Conservation (phyloP, 2,329 filamentous ascomycete species). For the Botrytis fragariae region DNA sequence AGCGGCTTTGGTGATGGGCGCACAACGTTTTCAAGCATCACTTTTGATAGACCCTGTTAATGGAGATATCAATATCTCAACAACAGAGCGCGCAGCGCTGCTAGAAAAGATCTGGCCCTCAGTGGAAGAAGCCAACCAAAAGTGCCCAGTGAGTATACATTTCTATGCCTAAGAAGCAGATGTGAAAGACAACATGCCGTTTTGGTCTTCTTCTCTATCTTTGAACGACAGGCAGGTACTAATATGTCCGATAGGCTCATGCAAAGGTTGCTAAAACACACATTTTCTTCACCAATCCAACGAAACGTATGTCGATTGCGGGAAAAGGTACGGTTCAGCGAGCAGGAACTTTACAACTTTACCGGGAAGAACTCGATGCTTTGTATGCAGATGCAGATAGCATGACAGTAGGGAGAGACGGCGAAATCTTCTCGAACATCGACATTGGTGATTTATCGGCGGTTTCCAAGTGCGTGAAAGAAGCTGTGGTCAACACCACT, state of each 20-base stretch:
- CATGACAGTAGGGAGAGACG: neutral
- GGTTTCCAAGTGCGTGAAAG: neutral
- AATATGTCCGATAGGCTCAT: constrained; percentile 20
- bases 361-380: constrained; percentile 1
- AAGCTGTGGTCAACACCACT: neutral
- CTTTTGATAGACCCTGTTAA: neutral
- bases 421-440: neutral
- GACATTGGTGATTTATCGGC: neutral
- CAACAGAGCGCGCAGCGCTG: neutral
- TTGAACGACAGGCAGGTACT: neutral
- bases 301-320: constrained; percentile 39
- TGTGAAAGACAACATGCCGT: constrained; percentile 34
- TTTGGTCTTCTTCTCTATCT: constrained; percentile 28
- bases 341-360: constrained; percentile 30
- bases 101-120: neutral
- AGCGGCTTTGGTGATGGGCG: neutral
- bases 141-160: neutral
- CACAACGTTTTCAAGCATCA: neutral
- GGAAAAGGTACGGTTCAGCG: constrained; percentile 42
- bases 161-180: constrained; percentile 20
- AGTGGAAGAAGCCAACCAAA: neutral
- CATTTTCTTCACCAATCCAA: constrained; percentile 36
- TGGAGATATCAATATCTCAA: neutral
- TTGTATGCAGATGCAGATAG: neutral
- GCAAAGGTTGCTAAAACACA: constrained; percentile 32